Evolutionary conservation across 495 filamentous ascomycete species (phyloP), one percentile per base, ranked within the genome.

Genomic region (Daldinia bambusicola): DNA sequence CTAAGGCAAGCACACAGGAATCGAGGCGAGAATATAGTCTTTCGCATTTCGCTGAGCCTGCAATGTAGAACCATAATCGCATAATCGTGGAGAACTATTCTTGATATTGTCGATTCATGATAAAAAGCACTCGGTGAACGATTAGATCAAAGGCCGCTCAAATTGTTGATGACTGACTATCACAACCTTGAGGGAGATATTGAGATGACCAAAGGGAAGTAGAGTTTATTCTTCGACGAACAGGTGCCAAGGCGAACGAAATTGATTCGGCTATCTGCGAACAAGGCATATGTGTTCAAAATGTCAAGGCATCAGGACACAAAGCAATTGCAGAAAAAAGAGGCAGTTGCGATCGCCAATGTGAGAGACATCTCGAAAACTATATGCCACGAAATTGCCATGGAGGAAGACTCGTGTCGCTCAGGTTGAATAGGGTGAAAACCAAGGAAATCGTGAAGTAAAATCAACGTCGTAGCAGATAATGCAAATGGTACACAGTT

Each of bases 401-500:
- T 30, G 43, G 56, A 50, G 43, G 16, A 65, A 50, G 56, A 62
- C 36, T 32, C 16, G 41, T 52, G 65, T 43, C 36, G 66, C 38
- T 57, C 55, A 64, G 61, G 61, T 53, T 36, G n/a, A 53, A 34
- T 48, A 40, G 30, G 55, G 45, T 51, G 63, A 38, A 41, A 58
- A 52, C 50, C 38, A 69, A 26, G 52, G 50, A 73, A 69, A 65
- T 72, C 66, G 57, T 69, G 52, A 73, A 69, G 62, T 14, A 41
- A 72, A 73, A 69, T 66, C 45, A 61, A 62, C 57, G 70, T 73
- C 66, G 43, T 73, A 65, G 70, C 61, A 73, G 61, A 68, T 69
- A 37, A 73, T 69, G 70, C 70, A 73, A 61, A 63, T 73, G 52
- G 61, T 69, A 66, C 66, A 66, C 30, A 18, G 61, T 55, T 61